phyloP scores from a whole-genome alignment of 352 stramenopile species.

The Phytopythium delawarense region DNA sequence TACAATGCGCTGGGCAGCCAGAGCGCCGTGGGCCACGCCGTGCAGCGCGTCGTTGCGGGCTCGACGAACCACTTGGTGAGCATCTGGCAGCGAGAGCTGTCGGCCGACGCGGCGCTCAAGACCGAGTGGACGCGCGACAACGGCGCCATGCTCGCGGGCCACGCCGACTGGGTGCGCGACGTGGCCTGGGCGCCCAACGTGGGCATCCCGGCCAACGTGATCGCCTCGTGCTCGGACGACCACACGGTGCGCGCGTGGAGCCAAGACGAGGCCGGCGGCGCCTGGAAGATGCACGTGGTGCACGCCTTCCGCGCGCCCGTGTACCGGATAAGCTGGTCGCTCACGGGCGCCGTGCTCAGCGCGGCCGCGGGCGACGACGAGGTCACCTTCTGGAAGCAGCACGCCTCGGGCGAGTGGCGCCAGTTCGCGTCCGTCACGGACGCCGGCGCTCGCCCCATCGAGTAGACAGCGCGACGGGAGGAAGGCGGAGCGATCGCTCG shows the following conservation, averaged over 20 bases:
- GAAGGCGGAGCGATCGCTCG: neutral
- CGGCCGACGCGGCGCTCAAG: slow-evolving; percentile 17
- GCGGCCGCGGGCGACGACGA: slow-evolving; percentile 65
- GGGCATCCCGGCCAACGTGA: slow-evolving; percentile 74
- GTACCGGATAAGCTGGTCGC: slow-evolving; percentile 84
- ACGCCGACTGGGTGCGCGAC: slow-evolving; percentile 84
- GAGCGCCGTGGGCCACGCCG: slow-evolving; percentile 37
- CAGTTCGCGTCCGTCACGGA: slow-evolving; percentile 76
- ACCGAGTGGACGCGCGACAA: slow-evolving; percentile 32
- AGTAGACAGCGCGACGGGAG: slow-evolving; percentile 12
- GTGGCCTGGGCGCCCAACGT: slow-evolving; percentile 82
- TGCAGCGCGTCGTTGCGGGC: slow-evolving; percentile 74
- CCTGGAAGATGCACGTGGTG: slow-evolving; percentile 61
- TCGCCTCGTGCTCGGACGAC: slow-evolving; percentile 80
- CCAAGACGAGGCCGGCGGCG: slow-evolving; percentile 55
- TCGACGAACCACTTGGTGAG: slow-evolving; percentile 59
- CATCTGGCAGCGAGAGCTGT: slow-evolving; percentile 52
- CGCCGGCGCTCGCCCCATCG: slow-evolving; percentile 38
- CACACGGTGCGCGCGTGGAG: slow-evolving; percentile 80
- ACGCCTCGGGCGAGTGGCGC: slow-evolving; percentile 51
- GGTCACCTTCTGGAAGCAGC: slow-evolving; percentile 81
- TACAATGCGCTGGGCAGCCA: slow-evolving; percentile 87
- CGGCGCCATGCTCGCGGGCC: slow-evolving; percentile 42
- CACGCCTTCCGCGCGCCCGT: slow-evolving; percentile 68
- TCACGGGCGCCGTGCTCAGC: slow-evolving; percentile 62